Evolutionary conservation across 495 filamentous ascomycete species (phyloP).

Genomic region (Aspergillus funiculosus): DNA sequence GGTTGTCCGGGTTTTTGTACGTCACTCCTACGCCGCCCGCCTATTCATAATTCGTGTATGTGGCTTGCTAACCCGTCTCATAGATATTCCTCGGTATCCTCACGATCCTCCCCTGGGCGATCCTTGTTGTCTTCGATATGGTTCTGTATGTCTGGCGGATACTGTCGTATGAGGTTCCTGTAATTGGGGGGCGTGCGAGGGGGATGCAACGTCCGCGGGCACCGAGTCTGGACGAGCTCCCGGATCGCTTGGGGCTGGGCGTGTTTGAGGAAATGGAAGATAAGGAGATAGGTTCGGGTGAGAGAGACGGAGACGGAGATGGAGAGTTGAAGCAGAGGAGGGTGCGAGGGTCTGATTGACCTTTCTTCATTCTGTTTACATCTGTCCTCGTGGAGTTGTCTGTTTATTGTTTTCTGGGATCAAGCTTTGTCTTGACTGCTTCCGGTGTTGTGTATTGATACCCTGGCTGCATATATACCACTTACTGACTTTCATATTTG

Average conservation of each 20-base stretch:
- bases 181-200: constrained; percentile 57
- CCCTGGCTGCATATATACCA: constrained; percentile 14
- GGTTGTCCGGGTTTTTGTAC: constrained; percentile 59
- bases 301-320: constrained; percentile 1
- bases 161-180: constrained; percentile 53
- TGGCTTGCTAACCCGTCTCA: too few species aligned
- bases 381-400: background rate
- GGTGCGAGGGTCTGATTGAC: background rate
- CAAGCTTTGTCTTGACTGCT: too few species aligned
- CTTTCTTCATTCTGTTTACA: too few species aligned
- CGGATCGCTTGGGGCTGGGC: constrained; percentile 50
- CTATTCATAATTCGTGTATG: background rate
- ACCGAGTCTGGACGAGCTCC: constrained; percentile 56
- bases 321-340: constrained; percentile 2
- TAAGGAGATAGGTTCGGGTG: background rate
- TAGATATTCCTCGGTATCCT: constrained; percentile 57
- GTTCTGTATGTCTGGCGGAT: constrained; percentile 59
- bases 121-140: constrained; percentile 62
- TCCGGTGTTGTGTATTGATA: too few species aligned
- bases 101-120: constrained; percentile 61
- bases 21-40: constrained; percentile 15
- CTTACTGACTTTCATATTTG: too few species aligned
- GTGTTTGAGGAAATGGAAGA: constrained; percentile 10
- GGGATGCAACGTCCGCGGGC: constrained; percentile 57
- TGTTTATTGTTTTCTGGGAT: background rate